A percentile compares a stretch with the other conserved stretches of the same genome.
Evolutionary conservation across 1,284 basidiomycete genomes (phyloP).

Genomic region (Cryptococcus maquisensis): DNA sequence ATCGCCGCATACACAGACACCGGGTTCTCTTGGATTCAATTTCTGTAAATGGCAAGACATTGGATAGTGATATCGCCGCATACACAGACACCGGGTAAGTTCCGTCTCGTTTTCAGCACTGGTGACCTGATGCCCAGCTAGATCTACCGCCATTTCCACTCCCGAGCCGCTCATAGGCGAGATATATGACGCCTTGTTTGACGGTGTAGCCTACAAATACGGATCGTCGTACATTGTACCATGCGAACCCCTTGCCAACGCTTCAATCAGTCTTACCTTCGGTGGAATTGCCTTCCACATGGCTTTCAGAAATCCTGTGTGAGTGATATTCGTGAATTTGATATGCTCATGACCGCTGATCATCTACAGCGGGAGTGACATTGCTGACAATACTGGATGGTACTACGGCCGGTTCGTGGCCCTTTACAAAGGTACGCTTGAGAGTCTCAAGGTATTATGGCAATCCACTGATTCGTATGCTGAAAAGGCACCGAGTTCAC

Average conservation of each 20-base stretch:
- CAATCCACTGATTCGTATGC: background rate
- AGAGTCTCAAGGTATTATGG: background rate
- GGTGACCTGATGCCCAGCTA: background rate
- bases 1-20: conserved; percentile 4
- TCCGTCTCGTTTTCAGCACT: background rate
- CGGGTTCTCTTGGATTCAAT: conserved; percentile 7
- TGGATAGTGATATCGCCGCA: conserved; percentile 1
- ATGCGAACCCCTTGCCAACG: background rate
- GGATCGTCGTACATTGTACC: background rate
- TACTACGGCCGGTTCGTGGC: conserved; percentile 3
- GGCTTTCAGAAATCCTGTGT: conserved; percentile 3
- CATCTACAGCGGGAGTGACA: background rate
- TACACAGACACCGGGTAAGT: conserved; percentile 12
- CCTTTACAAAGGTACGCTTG: background rate
- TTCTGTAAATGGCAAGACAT: background rate
- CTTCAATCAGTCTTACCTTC: conserved; percentile 4
- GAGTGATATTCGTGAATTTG: background rate
- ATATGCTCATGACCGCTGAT: no score
- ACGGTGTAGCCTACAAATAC: background rate
- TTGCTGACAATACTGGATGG: background rate
- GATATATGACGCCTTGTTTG: background rate
- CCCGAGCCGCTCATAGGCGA: conserved; percentile 3
- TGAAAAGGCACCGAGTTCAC: background rate
- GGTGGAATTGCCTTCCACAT: conserved; percentile 4
- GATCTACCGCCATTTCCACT: conserved; percentile 5